Evolutionary conservation across 2,329 filamentous ascomycete species (phyloP).

Genomic region (Aureobasidium musti): DNA sequence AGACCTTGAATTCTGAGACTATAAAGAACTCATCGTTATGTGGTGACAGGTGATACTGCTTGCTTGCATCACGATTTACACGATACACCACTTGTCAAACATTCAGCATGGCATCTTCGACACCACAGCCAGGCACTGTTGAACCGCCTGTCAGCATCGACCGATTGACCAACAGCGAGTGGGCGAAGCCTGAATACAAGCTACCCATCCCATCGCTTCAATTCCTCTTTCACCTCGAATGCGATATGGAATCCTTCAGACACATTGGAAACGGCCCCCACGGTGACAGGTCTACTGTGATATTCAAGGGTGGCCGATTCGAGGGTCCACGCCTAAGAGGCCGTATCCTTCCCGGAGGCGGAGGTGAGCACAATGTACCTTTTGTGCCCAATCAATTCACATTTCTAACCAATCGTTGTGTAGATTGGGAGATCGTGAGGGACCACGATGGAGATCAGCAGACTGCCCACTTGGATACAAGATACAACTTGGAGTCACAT

Average conservation of each 20-base stretch:
- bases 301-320: conserved; percentile 36
- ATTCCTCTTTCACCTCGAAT: conserved; percentile 37
- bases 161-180: conserved; percentile 35
- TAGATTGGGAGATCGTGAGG: conserved; percentile 36
- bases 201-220: conserved; percentile 33
- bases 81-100: not conserved
- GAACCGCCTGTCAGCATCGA: conserved; percentile 25
- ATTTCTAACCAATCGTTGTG: not conserved
- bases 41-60: conserved; percentile 5
- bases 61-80: not conserved
- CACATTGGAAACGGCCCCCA: conserved; percentile 34
- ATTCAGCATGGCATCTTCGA: conserved; percentile 19
- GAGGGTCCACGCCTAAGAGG: conserved; percentile 34
- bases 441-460: conserved; percentile 36
- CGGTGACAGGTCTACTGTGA: conserved; percentile 35
- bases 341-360: conserved; percentile 34
- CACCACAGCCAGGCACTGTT: conserved; percentile 5
- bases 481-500: conserved; percentile 38
- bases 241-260: conserved; percentile 35
- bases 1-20: not conserved
- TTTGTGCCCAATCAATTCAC: not conserved
- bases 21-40: conserved; percentile 11
- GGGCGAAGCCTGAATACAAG: conserved; percentile 34
- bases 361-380: conserved; percentile 31
- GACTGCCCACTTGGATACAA: conserved; percentile 38